Conservation (phyloP, 75 land plant genomes). For the Cunninghamia lanceolata region DNA sequence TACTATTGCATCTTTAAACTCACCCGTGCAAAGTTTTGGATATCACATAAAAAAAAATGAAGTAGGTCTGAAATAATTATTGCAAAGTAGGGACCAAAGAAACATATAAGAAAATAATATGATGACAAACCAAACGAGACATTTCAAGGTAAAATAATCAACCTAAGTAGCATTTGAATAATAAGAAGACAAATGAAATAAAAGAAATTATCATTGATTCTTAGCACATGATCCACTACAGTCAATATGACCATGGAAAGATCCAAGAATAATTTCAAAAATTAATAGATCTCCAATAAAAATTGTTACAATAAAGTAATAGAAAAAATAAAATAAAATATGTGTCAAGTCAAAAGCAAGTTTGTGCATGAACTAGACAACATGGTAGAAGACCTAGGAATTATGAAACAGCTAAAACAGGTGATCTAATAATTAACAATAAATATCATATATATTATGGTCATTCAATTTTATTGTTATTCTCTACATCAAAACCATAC, state of each 20-base stretch:
- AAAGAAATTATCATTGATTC: too few species aligned
- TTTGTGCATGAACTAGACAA: too few species aligned
- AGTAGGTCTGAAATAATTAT: not conserved
- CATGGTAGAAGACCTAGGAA: not conserved
- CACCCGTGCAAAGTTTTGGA: not conserved
- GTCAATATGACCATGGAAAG: too few species aligned
- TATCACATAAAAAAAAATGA: not conserved
- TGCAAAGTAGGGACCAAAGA: not conserved
- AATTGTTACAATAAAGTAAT: too few species aligned
- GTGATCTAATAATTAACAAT: not conserved
- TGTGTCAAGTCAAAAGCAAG: too few species aligned
- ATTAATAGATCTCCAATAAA: too few species aligned
- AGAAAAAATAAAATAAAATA: too few species aligned
- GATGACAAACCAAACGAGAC: not conserved
- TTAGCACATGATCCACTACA: too few species aligned
- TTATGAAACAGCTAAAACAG: not conserved
- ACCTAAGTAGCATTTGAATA: not conserved
- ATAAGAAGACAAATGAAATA: too few species aligned
- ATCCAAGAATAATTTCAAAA: too few species aligned
- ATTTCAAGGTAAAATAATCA: not conserved
- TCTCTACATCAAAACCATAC: not conserved
- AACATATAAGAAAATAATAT: not conserved
- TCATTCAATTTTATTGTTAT: not conserved
- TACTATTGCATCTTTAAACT: not conserved
- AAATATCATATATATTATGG: not conserved